Conservation (phyloP, 2,329 filamentous ascomycete species). For the Onygenales sp. region DNA sequence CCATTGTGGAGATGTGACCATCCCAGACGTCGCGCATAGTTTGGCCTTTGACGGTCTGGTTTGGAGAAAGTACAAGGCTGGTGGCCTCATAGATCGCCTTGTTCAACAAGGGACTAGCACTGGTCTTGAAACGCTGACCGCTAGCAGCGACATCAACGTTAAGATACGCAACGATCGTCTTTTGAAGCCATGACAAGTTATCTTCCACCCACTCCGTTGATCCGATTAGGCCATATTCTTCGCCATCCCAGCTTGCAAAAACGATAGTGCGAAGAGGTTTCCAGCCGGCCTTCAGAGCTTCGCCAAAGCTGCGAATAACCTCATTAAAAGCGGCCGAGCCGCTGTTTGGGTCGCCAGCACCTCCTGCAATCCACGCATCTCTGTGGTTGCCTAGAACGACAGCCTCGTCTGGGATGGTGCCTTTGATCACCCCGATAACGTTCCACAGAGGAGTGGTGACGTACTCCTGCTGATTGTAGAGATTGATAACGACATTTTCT, state of each 20-base stretch:
- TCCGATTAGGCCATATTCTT: constrained; percentile 79
- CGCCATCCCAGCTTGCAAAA: constrained; percentile 76
- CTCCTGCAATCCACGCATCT: constrained; percentile 83
- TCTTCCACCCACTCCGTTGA: constrained; percentile 93
- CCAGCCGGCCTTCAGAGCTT: constrained; percentile 65
- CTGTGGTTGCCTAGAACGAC: constrained; percentile 86
- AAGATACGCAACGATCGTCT: constrained; percentile 67
- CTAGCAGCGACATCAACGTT: constrained; percentile 71
- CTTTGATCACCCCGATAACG: constrained; percentile 85
- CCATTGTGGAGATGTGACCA: constrained; percentile 55
- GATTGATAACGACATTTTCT: constrained; percentile 58
- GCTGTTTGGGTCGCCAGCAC: constrained; percentile 72
- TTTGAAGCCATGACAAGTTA: constrained; percentile 68
- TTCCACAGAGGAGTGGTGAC: constrained; percentile 79
- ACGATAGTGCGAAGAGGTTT: constrained; percentile 83
- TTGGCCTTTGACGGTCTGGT: constrained; percentile 61
- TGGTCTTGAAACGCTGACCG: constrained; percentile 54
- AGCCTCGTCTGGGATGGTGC: constrained; percentile 73
- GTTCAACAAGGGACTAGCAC: constrained; percentile 68
- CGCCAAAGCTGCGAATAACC: constrained; percentile 64
- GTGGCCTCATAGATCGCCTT: constrained; percentile 61
- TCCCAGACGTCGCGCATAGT: constrained; percentile 62
- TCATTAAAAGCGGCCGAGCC: constrained; percentile 73
- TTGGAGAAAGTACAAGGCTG: constrained; percentile 56
- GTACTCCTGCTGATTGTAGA: constrained; percentile 73